Evolutionary conservation across 129 eudicot genomes (phyloP).

Genomic region (Ambrosia trifida): DNA sequence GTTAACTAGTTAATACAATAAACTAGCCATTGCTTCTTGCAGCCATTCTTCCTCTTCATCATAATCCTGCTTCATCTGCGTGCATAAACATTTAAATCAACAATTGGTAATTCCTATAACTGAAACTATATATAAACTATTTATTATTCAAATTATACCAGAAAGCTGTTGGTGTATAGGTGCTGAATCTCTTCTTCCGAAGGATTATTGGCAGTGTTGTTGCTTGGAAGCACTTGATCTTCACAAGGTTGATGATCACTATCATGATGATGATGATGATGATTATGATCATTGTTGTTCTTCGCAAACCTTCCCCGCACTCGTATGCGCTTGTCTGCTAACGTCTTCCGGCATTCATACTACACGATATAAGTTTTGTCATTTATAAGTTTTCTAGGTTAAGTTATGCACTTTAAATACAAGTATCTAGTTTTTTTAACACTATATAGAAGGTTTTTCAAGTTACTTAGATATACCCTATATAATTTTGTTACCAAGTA

Average conservation of each 20-base stretch:
- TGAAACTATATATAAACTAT: too few species aligned
- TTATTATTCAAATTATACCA: slow-evolving; percentile 46
- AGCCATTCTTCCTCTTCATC: slow-evolving; percentile 76
- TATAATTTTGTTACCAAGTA: background rate
- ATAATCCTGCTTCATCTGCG: slow-evolving; percentile 55
- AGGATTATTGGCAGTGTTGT: slow-evolving; percentile 23
- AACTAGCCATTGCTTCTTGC: slow-evolving; percentile 74
- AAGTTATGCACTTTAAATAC: background rate
- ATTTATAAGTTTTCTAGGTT: background rate
- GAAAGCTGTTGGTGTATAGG: slow-evolving; percentile 25
- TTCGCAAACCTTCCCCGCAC: slow-evolving; percentile 94
- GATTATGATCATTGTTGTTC: slow-evolving; percentile 51
- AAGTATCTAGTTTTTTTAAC: background rate
- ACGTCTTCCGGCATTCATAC: slow-evolving; percentile 94
- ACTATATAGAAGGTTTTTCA: background rate
- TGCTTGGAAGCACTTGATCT: slow-evolving; percentile 39
- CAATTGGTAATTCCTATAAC: background rate
- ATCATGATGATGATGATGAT: slow-evolving; percentile 47
- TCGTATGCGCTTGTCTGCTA: slow-evolving; percentile 87
- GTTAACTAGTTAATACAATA: slow-evolving; percentile 37
- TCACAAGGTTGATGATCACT: slow-evolving; percentile 50
- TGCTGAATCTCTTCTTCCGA: slow-evolving; percentile 24
- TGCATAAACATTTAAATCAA: slow-evolving; percentile 20
- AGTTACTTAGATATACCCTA: background rate
- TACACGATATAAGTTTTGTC: slow-evolving; percentile 22